Base-by-base conservation (phyloP, 257 asterid species). In the Forsythia viridissima region DNA sequence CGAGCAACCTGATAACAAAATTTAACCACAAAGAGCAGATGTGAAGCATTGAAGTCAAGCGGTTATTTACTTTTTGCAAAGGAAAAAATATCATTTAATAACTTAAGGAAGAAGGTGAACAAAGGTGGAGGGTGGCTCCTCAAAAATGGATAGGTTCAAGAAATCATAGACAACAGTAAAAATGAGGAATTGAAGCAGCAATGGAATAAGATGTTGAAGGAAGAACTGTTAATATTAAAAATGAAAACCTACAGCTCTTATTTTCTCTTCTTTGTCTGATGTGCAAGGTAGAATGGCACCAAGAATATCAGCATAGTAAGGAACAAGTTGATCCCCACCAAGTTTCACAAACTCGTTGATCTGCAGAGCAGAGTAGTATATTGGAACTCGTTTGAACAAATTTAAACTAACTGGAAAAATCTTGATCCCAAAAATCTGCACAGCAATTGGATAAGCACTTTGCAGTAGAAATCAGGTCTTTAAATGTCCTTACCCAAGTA, bases 241-340 rank as follows among this genome's bases (percentile, higher is more conserved):
- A 74, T 16, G 36, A 74, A 65, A 75, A 85, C 98, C 90, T 85
- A 96, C 99, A 77, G 89, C 95, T 91, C 97, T 88, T 82, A 94
- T 96, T 86, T 96, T 96, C 83, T 96, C 99, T 89, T 96, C 99
- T 86, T 90, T 96, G 83, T 96, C 99, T 24, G 99, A 91, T 81
- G 94, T 96, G 91, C 98, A 92, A 76, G 99, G 99, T 71, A 96
- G 88, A 84, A 96, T 93, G 75, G 98, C 98, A 48, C 96, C 97
- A 76, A 96, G 89, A 81, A 96, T 96, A 88, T 89, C 97, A 84
- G 99, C 97, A 84, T 96, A 94, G 81, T 96, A 90, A 76, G 94
- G 97, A 83, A 96, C 97, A 79, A 96, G 94, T 81, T 93, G 99
- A 83, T 96, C 98, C 73, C 99, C 98, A 76, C 98, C 98, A 89